These are phyloP conservation scores for Heliosperma pusillum DNA, from an alignment of 148 eudicot genomes.

Conservation along the genomic window DNA sequence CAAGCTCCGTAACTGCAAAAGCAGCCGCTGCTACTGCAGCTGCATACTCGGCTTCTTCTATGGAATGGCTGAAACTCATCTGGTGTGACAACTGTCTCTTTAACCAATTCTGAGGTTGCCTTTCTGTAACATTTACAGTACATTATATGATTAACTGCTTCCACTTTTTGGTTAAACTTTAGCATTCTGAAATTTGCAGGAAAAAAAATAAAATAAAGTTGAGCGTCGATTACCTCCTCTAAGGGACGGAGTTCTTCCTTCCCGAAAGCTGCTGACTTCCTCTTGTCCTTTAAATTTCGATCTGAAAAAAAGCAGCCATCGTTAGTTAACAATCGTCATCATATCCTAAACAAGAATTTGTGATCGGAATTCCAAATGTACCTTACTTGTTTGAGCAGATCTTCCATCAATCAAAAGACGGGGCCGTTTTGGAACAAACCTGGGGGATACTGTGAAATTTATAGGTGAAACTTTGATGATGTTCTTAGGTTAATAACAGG, in stretches of 20 bases:
- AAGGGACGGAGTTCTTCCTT: conserved; percentile 26
- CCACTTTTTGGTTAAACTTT: neutral
- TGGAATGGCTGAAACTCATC: conserved; percentile 37
- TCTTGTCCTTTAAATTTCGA: conserved; percentile 24
- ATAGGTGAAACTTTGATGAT: conserved; percentile 15
- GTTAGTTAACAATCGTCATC: neutral
- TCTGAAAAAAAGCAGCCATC: conserved; percentile 9
- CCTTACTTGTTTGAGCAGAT: conserved; percentile 30
- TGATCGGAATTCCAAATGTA: conserved; percentile 22
- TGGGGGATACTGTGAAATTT: conserved; percentile 16
- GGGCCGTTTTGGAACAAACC: neutral
- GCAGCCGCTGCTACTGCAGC: conserved; percentile 86
- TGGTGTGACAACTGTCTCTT: conserved; percentile 45
- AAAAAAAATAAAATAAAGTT: neutral
- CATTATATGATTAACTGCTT: neutral
- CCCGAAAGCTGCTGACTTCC: conserved; percentile 9
- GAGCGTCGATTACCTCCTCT: conserved; percentile 24
- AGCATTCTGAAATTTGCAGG: neutral
- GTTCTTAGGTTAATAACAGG: neutral
- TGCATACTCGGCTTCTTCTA: conserved; percentile 38
- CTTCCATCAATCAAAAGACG: conserved; percentile 26
- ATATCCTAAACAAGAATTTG: neutral
- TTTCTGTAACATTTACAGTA: conserved; percentile 17
- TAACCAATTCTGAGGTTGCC: conserved; percentile 53
- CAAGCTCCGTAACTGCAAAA: conserved; percentile 55